phyloP scores from a whole-genome alignment of 495 filamentous ascomycete species.

The Lindgomyces ingoldianus region DNA sequence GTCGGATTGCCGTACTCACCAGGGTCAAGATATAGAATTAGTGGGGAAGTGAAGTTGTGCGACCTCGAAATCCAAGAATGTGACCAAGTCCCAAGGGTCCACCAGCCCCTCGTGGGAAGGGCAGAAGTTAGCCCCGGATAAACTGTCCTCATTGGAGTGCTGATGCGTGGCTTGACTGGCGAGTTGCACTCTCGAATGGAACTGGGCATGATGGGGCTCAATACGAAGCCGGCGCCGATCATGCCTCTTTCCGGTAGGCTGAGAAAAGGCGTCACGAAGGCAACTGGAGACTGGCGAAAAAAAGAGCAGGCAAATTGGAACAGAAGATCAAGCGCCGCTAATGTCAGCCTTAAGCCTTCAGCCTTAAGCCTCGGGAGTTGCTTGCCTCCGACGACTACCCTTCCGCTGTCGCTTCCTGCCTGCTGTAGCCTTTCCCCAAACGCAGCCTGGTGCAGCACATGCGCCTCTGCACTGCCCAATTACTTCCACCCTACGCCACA shows the following conservation, averaged over 20 bases:
- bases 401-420: background rate
- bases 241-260: constrained; percentile 1
- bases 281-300: background rate
- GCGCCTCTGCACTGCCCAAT: constrained; percentile 10
- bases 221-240: constrained; percentile 20
- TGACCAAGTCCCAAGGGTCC: background rate
- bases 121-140: constrained; percentile 18
- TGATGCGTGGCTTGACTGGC: constrained; percentile 12
- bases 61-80: background rate
- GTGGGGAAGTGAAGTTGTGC: background rate
- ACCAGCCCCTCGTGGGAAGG: background rate
- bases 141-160: constrained; percentile 18
- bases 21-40: background rate
- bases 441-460: background rate
- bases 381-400: background rate
- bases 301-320: constrained; percentile 4
- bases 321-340: background rate
- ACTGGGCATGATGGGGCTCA: background rate
- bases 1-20: background rate
- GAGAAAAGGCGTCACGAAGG: background rate
- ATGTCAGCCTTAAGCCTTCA: constrained; percentile 2
- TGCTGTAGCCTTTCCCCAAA: background rate
- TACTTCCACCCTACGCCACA: constrained; percentile 22
- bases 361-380: background rate
- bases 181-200: background rate